Conservation (phyloP, 148 eudicot species). For the Nyssa sinensis region DNA sequence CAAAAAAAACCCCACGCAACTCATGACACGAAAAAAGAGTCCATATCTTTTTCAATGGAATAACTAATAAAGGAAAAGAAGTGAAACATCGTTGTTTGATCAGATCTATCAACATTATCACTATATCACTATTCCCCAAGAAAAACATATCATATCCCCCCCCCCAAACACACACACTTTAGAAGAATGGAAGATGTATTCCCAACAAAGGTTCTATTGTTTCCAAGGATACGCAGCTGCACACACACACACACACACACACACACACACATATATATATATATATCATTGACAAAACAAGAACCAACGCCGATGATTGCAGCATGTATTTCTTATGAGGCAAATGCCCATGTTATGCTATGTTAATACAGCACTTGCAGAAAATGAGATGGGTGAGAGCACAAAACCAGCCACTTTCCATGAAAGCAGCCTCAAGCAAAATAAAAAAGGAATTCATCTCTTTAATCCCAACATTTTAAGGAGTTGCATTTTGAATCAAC, state of each 20-base stretch:
- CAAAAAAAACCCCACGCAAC: not conserved
- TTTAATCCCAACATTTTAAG: not conserved
- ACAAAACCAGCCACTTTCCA: not conserved
- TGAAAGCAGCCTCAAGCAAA: conserved; percentile 2
- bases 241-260: too few species aligned
- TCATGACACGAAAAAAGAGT: conserved; percentile 1
- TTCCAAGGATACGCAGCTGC: too few species aligned
- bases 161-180: not conserved
- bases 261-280: too few species aligned
- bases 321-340: not conserved
- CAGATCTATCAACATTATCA: not conserved
- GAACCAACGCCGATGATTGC: not conserved
- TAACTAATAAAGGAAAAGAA: not conserved
- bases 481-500: not conserved
- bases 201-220: not conserved
- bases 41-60: not conserved
- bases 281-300: not conserved
- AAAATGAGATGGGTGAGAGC: not conserved
- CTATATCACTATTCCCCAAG: too few species aligned
- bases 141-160: too few species aligned
- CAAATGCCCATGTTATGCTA: not conserved
- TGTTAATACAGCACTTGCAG: not conserved
- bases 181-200: not conserved
- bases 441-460: not conserved
- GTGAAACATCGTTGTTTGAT: not conserved